phyloP scores from a whole-genome alignment of 306 rosid species.

The Acacia acuminata region DNA sequence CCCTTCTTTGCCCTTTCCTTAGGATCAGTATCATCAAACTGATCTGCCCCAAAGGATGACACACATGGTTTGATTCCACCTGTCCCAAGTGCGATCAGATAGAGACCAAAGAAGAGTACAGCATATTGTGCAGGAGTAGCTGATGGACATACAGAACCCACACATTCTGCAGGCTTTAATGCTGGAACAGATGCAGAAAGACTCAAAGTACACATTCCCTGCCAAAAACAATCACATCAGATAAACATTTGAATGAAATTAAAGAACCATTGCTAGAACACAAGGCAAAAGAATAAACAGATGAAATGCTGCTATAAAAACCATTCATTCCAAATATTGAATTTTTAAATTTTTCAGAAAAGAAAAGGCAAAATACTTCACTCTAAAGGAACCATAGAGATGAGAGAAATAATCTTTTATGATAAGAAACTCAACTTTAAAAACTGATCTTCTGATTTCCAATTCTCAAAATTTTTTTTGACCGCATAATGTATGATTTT shows the following conservation, averaged over 20 bases:
- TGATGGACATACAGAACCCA: slow-evolving; percentile 68
- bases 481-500: neutral
- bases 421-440: slow-evolving; percentile 6
- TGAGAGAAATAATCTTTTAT: neutral
- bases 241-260: slow-evolving; percentile 2
- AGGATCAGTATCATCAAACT: slow-evolving; percentile 94
- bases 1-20: slow-evolving; percentile 87
- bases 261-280: neutral
- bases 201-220: slow-evolving; percentile 97
- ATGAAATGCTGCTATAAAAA: neutral
- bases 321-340: neutral
- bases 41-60: slow-evolving; percentile 94
- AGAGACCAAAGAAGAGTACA: slow-evolving; percentile 89
- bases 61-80: slow-evolving; percentile 98
- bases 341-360: neutral
- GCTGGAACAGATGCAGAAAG: slow-evolving; percentile 83
- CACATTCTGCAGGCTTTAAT: slow-evolving; percentile 70
- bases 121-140: slow-evolving; percentile 85
- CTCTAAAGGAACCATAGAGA: neutral
- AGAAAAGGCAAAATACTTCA: neutral
- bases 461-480: neutral
- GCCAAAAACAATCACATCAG: slow-evolving; percentile 35
- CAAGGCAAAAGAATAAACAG: neutral
- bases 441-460: neutral
- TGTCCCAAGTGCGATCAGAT: slow-evolving; percentile 94